phyloP scores from a whole-genome alignment of 2,329 filamentous ascomycete genomes.

The Cyphellophora attinorum region DNA sequence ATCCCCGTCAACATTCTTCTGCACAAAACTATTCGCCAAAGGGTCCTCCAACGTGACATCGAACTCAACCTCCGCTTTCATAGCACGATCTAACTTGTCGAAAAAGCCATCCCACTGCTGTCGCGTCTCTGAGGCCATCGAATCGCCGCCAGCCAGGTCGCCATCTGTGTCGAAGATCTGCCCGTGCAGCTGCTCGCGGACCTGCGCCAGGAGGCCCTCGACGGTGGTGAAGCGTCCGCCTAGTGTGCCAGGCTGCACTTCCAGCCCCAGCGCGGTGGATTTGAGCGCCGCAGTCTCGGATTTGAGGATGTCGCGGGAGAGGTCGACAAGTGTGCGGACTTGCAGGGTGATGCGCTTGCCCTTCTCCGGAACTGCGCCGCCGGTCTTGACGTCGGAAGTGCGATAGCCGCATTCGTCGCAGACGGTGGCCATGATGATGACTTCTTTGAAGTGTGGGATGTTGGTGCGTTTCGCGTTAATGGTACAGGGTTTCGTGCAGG shows the following conservation, averaged over 20 bases:
- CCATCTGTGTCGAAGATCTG: conserved; percentile 74
- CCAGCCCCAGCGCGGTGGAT: conserved; percentile 77
- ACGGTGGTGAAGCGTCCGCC: conserved; percentile 95
- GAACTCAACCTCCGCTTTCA: conserved; percentile 70
- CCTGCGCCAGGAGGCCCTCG: conserved; percentile 84
- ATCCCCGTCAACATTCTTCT: conserved; percentile 58
- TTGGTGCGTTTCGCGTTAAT: conserved; percentile 99
- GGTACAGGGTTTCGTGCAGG: conserved; percentile 73
- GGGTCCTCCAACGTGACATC: conserved; percentile 79
- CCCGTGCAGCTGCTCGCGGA: conserved; percentile 76
- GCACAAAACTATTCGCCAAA: conserved; percentile 85
- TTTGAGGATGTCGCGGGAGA: conserved; percentile 90
- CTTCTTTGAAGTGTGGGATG: conserved; percentile 74
- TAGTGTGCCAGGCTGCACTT: conserved; percentile 85
- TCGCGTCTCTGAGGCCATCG: conserved; percentile 56
- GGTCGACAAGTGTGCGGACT: conserved; percentile 60
- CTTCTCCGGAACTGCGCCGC: conserved; percentile 77
- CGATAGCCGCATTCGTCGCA: conserved; percentile 74
- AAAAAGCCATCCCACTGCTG: conserved; percentile 77
- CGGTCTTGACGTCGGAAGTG: conserved; percentile 95
- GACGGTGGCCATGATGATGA: conserved; percentile 4
- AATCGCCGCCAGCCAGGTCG: conserved; percentile 60
- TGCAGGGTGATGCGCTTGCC: conserved; percentile 74
- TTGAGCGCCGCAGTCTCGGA: conserved; percentile 82
- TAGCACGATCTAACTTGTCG: conserved; percentile 61